A percentile compares a stretch with the other conserved stretches of the same genome.
Evolutionary conservation across 2,329 filamentous ascomycete genomes (phyloP).

Genomic region (Pezicula neosporulosa): DNA sequence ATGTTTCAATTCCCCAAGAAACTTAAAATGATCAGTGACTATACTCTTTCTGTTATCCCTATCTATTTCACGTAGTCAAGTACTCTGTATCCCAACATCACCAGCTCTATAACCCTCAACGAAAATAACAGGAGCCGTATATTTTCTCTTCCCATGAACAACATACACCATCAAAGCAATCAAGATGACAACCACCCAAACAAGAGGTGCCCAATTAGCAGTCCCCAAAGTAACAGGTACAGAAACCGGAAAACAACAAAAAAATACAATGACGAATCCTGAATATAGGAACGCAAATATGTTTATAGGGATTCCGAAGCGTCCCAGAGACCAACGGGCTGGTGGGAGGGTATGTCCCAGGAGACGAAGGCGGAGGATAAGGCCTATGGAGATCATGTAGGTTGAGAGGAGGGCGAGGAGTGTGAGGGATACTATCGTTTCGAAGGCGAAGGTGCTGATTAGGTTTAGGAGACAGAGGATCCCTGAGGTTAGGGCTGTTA

Average conservation of each 20-base stretch:
- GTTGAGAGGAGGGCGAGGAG: conserved; percentile 46
- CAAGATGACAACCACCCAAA: conserved; percentile 17
- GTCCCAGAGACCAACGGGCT: conserved; percentile 39
- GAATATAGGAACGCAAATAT: conserved; percentile 40
- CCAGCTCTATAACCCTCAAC: neutral
- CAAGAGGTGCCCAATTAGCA: conserved; percentile 40
- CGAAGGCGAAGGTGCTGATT: conserved; percentile 47
- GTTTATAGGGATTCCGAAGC: conserved; percentile 38
- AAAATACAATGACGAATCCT: conserved; percentile 42
- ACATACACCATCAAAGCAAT: conserved; percentile 24
- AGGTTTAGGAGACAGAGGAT: conserved; percentile 40
- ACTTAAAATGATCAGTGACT: no score
- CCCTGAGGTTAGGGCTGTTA: conserved; percentile 14
- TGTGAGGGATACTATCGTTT: conserved; percentile 49
- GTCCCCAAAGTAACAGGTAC: conserved; percentile 32
- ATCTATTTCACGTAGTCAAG: neutral
- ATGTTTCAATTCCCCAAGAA: no score
- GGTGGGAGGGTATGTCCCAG: conserved; percentile 33
- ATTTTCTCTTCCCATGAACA: conserved; percentile 29
- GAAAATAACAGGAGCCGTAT: conserved; percentile 22
- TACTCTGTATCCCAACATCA: neutral
- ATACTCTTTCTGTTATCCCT: neutral
- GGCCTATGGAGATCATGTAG: conserved; percentile 46
- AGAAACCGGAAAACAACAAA: conserved; percentile 43
- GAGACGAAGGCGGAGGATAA: conserved; percentile 34